Evolutionary conservation across 148 eudicot genomes (phyloP), one percentile per base, ranked within the genome.

Genomic region (Rhododendron henanense): DNA sequence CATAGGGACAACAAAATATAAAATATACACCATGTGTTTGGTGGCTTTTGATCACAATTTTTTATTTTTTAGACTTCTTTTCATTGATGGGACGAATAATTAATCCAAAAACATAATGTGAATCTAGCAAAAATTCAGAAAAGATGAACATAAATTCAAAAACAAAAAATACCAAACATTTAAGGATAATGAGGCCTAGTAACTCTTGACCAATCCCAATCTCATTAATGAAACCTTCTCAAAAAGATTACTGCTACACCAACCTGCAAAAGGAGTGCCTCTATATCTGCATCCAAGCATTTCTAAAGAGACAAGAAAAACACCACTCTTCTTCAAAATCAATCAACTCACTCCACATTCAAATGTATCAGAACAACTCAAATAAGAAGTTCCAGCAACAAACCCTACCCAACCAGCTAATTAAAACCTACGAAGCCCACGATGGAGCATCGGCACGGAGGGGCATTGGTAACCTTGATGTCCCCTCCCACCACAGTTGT

Each of bases 401-500:
- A 81, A 73, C 9, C 5, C 87, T 82, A 48, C 14, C 3, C 65
- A n/a, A 81, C 73, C 10, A 51, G 74, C 31, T 25, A 18, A 50
- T 81, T 84, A 82, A 81, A 59, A 88, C 90, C 90, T 86, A 37
- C 39, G 86, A 80, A 84, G 55, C 21, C 74, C 86, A 51, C 87
- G 91, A 82, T 88, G 90, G 73, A 86, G 80, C 89, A 86, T 44
- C 44, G 89, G 90, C 14, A 71, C 89, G 25, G 91, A 90, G 73
- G 93, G 94, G 84, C 93, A 91, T 76, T 88, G 87, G 51, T 73
- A 88, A 51, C 88, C 91, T 57, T 73, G 79, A 88, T 91, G 92
- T n/a, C 93, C 93, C 79, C 91, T 85, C 55, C 92, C 93, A 80
- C 93, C 94, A 79, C 94, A 92, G 78, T 85, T 86, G 86, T 79